Conservation (phyloP, 352 stramenopile species). For the Phytopythium cucurbitacearum region DNA sequence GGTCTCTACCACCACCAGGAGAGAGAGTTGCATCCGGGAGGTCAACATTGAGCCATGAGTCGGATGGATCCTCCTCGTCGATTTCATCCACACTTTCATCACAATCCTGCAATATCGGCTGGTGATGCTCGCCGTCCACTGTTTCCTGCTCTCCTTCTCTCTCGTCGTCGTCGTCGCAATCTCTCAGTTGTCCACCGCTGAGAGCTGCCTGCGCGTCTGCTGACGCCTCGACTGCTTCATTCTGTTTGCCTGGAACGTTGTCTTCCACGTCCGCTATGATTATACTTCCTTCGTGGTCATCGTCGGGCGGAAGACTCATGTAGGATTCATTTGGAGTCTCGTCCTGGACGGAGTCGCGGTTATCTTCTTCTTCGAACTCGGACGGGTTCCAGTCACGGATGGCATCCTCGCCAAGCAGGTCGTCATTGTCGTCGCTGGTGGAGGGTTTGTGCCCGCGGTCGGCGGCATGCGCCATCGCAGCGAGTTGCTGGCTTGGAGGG, state of each 20-base stretch:
- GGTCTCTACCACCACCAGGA: not conserved
- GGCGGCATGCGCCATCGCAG: not conserved
- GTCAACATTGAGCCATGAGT: conserved; percentile 4
- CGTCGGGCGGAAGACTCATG: not conserved
- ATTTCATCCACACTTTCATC: not conserved
- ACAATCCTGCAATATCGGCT: not conserved
- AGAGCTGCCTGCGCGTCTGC: no score
- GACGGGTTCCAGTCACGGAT: conserved; percentile 8
- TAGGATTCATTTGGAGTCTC: conserved; percentile 20
- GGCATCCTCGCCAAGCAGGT: conserved; percentile 19
- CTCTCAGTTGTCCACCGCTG: not conserved
- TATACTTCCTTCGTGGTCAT: not conserved
- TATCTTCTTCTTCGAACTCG: conserved; percentile 6
- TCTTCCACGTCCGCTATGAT: not conserved
- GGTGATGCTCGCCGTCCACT: no score
- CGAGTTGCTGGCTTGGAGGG: no score
- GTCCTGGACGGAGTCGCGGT: conserved; percentile 4
- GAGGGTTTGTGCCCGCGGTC: not conserved
- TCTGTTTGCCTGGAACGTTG: not conserved
- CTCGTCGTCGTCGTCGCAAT: conserved; percentile 2
- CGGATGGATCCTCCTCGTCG: not conserved
- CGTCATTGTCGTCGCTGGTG: conserved; percentile 14
- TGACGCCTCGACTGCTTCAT: no score
- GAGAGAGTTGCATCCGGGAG: not conserved
- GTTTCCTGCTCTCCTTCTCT: conserved; percentile 3